Evolutionary conservation across 2,329 filamentous ascomycete genomes (phyloP).

Genomic region (Penicillium corylophilum): DNA sequence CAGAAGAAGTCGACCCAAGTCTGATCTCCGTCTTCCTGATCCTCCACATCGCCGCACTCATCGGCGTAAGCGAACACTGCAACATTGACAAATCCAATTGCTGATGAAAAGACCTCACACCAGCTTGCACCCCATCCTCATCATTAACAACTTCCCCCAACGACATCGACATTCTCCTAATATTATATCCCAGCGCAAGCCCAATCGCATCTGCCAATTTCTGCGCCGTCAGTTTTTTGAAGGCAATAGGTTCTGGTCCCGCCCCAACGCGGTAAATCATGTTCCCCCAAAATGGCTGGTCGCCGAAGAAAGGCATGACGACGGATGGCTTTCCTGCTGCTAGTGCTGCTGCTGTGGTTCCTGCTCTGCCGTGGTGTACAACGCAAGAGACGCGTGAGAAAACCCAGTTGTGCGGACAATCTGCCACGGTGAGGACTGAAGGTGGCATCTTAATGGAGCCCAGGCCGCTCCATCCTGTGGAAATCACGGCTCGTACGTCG

Average conservation of each 20-base stretch:
- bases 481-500: background rate
- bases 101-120: too few relatives aligned
- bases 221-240: background rate
- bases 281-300: background rate
- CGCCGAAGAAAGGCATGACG: background rate
- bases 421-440: too few relatives aligned
- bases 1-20: too few relatives aligned
- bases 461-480: background rate
- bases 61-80: too few relatives aligned
- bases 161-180: too few relatives aligned
- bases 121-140: too few relatives aligned
- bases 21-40: too few relatives aligned
- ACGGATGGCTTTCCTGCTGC: background rate
- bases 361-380: background rate
- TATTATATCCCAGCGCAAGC: too few relatives aligned
- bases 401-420: background rate
- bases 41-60: too few relatives aligned
- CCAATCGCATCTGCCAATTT: background rate
- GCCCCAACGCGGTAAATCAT: background rate
- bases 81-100: too few relatives aligned
- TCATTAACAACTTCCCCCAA: too few relatives aligned
- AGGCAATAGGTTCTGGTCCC: background rate
- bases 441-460: background rate
- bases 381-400: conserved; percentile 1
- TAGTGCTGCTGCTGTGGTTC: background rate